phyloP scores from a whole-genome alignment of 441 rosid species.

The Arabidopsis lyrata region DNA sequence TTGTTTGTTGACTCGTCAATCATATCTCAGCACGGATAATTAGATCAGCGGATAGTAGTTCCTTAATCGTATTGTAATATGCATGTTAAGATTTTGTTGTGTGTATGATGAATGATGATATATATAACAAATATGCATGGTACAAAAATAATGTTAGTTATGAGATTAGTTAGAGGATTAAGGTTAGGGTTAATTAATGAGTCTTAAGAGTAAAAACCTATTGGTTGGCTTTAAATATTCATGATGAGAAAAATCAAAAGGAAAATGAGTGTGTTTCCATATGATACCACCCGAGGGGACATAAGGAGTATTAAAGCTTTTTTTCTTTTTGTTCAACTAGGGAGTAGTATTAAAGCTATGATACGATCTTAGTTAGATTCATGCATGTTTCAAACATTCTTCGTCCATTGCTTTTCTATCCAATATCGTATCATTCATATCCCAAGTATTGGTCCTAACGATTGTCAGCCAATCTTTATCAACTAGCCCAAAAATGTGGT shows the following conservation, averaged over 20 bases:
- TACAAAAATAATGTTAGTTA: not conserved
- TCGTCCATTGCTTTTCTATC: slow-evolving; percentile 29
- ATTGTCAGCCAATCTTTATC: slow-evolving; percentile 14
- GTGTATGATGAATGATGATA: not conserved
- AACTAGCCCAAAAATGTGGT: not conserved
- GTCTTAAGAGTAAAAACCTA: slow-evolving; percentile 17
- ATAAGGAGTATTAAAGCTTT: slow-evolving; percentile 31
- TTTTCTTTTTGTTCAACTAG: no score
- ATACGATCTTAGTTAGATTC: slow-evolving; percentile 39
- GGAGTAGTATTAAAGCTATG: slow-evolving; percentile 30
- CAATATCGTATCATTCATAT: slow-evolving; percentile 21
- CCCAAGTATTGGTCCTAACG: slow-evolving; percentile 15
- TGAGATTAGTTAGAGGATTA: slow-evolving; percentile 1
- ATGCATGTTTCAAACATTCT: slow-evolving; percentile 45
- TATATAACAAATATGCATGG: not conserved
- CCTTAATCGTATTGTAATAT: not conserved
- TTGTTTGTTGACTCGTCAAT: not conserved
- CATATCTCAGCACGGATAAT: not conserved
- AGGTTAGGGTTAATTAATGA: not conserved
- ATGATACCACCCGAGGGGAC: slow-evolving; percentile 38
- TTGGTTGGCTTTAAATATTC: slow-evolving; percentile 28
- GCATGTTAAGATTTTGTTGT: not conserved
- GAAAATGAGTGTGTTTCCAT: slow-evolving; percentile 43
- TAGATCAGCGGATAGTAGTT: not conserved
- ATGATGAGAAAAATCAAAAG: slow-evolving; percentile 48